phyloP scores from a whole-genome alignment of 1,284 basidiomycete genomes.

The Moesziomyces sp. region DNA sequence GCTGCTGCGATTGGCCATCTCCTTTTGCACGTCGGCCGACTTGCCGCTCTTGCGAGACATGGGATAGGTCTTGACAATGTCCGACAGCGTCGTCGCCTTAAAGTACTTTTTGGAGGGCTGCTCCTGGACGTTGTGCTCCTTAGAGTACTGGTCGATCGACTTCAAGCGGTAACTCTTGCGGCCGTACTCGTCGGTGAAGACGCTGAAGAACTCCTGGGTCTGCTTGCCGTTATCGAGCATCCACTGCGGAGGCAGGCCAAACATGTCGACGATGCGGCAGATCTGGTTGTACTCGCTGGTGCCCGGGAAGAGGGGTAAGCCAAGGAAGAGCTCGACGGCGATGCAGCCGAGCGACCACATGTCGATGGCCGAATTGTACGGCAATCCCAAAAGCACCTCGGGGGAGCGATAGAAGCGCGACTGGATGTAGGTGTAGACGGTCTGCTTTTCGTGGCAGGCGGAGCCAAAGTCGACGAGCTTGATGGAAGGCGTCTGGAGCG shows the following conservation, averaged over 20 bases:
- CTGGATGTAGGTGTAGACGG: slow-evolving; percentile 99
- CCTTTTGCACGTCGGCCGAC: slow-evolving; percentile 89
- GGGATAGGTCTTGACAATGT: slow-evolving; percentile 95
- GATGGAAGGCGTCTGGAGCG: slow-evolving; percentile 93
- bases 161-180: slow-evolving; percentile 91
- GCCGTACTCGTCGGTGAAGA: slow-evolving; percentile 80
- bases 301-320: slow-evolving; percentile 94
- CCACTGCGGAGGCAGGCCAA: slow-evolving; percentile 89
- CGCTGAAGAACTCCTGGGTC: slow-evolving; percentile 90
- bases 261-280: slow-evolving; percentile 96
- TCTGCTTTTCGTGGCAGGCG: slow-evolving; percentile 97
- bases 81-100: slow-evolving; percentile 89
- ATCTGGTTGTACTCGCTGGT: slow-evolving; percentile 99
- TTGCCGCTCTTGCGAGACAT: slow-evolving; percentile 82
- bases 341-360: slow-evolving; percentile 97
- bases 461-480: slow-evolving; percentile 99
- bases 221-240: slow-evolving; percentile 98
- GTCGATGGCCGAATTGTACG: slow-evolving; percentile 92
- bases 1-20: slow-evolving; percentile 89
- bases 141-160: slow-evolving; percentile 90
- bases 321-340: slow-evolving; percentile 96
- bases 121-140: slow-evolving; percentile 92
- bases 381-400: slow-evolving; percentile 92
- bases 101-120: slow-evolving; percentile 99
- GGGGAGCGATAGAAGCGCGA: slow-evolving; percentile 98